phyloP scores from a whole-genome alignment of 768 basidiomycete genomes.

The Tulasnella sp. region DNA sequence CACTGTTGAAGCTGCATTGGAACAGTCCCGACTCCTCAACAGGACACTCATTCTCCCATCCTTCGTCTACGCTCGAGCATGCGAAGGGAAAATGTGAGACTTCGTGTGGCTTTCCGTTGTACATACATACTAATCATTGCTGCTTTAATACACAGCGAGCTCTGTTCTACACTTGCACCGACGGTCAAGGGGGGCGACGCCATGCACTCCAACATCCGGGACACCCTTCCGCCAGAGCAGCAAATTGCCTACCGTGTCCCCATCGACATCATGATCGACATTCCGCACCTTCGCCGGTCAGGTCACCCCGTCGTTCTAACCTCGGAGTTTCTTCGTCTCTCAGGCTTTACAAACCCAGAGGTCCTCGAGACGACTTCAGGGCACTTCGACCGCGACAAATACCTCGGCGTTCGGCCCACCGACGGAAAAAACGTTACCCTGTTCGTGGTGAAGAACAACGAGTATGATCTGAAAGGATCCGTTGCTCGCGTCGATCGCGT shows the following conservation, averaged over 20 bases:
- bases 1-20: constrained; percentile 35
- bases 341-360: constrained; percentile 28
- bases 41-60: constrained; percentile 35
- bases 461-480: constrained; percentile 34
- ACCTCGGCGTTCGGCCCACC: constrained; percentile 19
- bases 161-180: constrained; percentile 32
- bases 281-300: constrained; percentile 30
- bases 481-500: constrained; percentile 29
- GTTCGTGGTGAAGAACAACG: constrained; percentile 29
- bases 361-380: constrained; percentile 29
- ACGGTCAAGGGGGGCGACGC: constrained; percentile 39
- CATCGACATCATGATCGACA: constrained; percentile 30
- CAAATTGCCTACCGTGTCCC: constrained; percentile 23
- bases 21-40: constrained; percentile 34
- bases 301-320: constrained; percentile 32
- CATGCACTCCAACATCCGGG: constrained; percentile 32
- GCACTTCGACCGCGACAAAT: constrained; percentile 29
- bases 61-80: constrained; percentile 36
- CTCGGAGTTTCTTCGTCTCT: constrained; percentile 34
- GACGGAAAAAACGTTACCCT: constrained; percentile 26
- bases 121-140: background rate
- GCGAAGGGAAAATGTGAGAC: constrained; percentile 31
- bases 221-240: constrained; percentile 25
- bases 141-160: constrained; percentile 10
- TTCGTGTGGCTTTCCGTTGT: background rate